Evolutionary conservation across 2,329 filamentous ascomycete species (phyloP).

Genomic region (Grosmannia penicillata): DNA sequence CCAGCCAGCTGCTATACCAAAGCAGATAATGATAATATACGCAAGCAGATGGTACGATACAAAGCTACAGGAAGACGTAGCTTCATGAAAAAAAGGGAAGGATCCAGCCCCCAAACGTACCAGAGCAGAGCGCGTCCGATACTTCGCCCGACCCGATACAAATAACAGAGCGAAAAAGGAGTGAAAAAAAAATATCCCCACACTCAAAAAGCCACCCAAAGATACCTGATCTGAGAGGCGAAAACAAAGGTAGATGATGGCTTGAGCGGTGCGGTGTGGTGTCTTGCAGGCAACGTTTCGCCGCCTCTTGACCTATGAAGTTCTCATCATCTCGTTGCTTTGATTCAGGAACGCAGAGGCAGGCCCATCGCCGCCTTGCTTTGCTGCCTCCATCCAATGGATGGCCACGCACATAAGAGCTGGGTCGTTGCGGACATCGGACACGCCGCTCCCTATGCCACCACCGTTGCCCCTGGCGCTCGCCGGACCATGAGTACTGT

Average conservation of each 20-base stretch:
- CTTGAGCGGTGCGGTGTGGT: not conserved
- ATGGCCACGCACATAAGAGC: constrained; percentile 85
- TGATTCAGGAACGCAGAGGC: constrained; percentile 73
- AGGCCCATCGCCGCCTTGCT: constrained; percentile 71
- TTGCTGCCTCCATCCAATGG: constrained; percentile 93
- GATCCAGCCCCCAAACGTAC: too few species aligned
- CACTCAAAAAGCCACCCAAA: too few species aligned
- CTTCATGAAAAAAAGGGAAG: too few species aligned
- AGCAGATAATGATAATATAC: not conserved
- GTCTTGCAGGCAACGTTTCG: too few species aligned
- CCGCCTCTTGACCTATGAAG: not conserved
- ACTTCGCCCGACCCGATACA: too few species aligned
- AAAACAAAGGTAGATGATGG: not conserved
- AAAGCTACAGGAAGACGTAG: too few species aligned
- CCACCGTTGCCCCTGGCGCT: constrained; percentile 6
- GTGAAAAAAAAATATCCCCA: too few species aligned
- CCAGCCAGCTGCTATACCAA: not conserved
- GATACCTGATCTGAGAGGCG: not conserved
- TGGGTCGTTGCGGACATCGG: constrained; percentile 56
- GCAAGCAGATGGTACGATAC: too few species aligned
- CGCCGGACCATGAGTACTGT: constrained; percentile 12
- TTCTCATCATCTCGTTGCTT: constrained; percentile 15
- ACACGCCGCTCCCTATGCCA: constrained; percentile 18
- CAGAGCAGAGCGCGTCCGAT: too few species aligned
- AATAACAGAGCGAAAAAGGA: too few species aligned